These are phyloP conservation scores for Tolypocladium guangdongense DNA, from an alignment of 2,329 filamentous ascomycete species.

Conservation along the genomic window DNA sequence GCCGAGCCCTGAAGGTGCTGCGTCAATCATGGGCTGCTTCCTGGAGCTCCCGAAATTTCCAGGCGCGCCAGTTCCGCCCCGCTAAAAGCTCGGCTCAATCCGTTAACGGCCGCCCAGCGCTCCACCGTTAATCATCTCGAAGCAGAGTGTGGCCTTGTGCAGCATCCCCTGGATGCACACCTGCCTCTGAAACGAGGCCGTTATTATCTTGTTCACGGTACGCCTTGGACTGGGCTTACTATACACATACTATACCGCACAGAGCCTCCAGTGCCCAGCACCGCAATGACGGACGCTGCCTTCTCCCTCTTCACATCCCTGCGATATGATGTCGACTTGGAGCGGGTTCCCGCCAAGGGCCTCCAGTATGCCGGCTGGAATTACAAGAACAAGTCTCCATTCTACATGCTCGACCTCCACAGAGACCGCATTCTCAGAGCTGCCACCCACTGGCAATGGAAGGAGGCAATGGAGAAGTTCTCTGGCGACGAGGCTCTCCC, in stretches of 20 bases:
- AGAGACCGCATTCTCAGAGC: constrained; percentile 64
- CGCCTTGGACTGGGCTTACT: background rate
- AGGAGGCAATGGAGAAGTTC: constrained; percentile 30
- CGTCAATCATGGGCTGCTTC: background rate
- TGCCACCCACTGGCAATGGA: constrained; percentile 46
- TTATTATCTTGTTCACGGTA: background rate
- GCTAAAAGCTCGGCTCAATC: constrained; percentile 1
- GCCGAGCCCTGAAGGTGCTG: constrained; percentile 8
- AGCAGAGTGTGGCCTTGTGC: no score
- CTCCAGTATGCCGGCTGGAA: constrained; percentile 40
- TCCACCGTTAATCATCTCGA: background rate
- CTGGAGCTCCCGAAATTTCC: constrained; percentile 17
- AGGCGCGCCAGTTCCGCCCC: constrained; percentile 7
- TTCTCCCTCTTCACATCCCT: constrained; percentile 62
- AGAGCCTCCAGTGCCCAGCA: background rate
- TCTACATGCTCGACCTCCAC: constrained; percentile 74
- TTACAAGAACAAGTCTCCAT: constrained; percentile 41
- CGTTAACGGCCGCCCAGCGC: background rate
- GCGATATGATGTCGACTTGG: constrained; percentile 55
- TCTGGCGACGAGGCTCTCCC: constrained; percentile 34
- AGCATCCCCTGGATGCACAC: background rate
- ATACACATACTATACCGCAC: no score
- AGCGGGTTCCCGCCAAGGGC: constrained; percentile 26
- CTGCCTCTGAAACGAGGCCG: background rate
- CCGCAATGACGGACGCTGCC: constrained; percentile 21